phyloP scores from a whole-genome alignment of 306 rosid genomes.

The Geum urbanum region DNA sequence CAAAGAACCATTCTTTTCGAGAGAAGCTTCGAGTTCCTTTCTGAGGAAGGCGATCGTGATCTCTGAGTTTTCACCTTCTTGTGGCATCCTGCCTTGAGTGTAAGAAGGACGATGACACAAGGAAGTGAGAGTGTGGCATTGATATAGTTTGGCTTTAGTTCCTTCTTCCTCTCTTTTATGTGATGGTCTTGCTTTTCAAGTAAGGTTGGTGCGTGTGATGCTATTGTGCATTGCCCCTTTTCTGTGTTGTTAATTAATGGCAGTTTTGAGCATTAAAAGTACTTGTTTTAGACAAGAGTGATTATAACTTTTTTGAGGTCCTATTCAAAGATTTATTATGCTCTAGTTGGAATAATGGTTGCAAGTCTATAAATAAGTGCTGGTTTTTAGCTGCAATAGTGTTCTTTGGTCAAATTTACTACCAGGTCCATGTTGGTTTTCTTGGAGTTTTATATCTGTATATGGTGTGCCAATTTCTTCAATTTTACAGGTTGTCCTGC shows the following conservation, averaged over 20 bases:
- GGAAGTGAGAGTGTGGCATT: constrained; percentile 16
- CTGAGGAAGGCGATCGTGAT: constrained; percentile 31
- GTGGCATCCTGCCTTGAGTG: constrained; percentile 39
- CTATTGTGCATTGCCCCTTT: constrained; percentile 25
- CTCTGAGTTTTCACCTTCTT: constrained; percentile 46
- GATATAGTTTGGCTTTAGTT: constrained; percentile 12
- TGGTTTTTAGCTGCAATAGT: constrained; percentile 54
- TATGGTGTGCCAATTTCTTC: not conserved
- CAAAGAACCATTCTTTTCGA: constrained; percentile 44
- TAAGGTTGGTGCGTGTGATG: constrained; percentile 45
- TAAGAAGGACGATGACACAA: constrained; percentile 17
- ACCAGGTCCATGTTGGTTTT: not conserved
- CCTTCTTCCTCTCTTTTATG: constrained; percentile 27
- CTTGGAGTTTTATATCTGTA: too few relatives aligned
- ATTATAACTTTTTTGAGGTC: constrained; percentile 3
- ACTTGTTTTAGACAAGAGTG: not conserved
- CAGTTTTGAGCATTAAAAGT: constrained; percentile 31
- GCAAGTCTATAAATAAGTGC: constrained; percentile 35
- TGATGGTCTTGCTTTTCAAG: constrained; percentile 45
- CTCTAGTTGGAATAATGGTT: constrained; percentile 38
- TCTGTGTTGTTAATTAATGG: constrained; percentile 28
- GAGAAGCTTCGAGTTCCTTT: constrained; percentile 51
- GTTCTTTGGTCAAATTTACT: constrained; percentile 43
- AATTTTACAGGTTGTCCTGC: constrained; percentile 20
- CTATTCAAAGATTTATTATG: constrained; percentile 29